Evolutionary conservation across 2,329 filamentous ascomycete genomes (phyloP).

Genomic region (Clonostachys rhizophaga): DNA sequence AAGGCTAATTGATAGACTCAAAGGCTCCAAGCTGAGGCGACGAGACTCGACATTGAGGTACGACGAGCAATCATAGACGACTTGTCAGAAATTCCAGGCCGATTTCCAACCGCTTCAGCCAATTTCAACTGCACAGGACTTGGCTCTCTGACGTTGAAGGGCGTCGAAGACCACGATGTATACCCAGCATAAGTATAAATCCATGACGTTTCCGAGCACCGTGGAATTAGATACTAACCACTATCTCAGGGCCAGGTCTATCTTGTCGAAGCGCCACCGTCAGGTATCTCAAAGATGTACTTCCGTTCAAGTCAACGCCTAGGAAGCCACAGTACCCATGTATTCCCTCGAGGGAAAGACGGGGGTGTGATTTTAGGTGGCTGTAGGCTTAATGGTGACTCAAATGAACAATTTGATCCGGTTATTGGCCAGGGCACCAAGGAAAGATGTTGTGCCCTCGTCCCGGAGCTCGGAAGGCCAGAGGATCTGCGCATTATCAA

Average conservation of each 20-base stretch:
- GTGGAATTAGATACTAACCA: not conserved
- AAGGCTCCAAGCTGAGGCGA: slow-evolving; percentile 63
- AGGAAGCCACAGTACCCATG: slow-evolving; percentile 29
- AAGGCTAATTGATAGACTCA: too few species aligned
- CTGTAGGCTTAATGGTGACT: slow-evolving; percentile 20
- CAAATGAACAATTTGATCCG: slow-evolving; percentile 17
- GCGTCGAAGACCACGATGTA: slow-evolving; percentile 66
- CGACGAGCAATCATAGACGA: slow-evolving; percentile 57
- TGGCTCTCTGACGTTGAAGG: slow-evolving; percentile 63
- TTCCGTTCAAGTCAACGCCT: slow-evolving; percentile 32
- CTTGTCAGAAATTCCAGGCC: slow-evolving; percentile 54
- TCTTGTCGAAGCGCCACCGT: slow-evolving; percentile 28
- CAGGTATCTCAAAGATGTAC: slow-evolving; percentile 30
- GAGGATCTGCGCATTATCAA: slow-evolving; percentile 23
- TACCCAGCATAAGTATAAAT: slow-evolving; percentile 42
- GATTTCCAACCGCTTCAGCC: slow-evolving; percentile 45
- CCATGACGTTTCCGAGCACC: not conserved
- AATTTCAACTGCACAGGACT: slow-evolving; percentile 79
- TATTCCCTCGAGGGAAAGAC: slow-evolving; percentile 31
- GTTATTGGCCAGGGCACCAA: slow-evolving; percentile 23
- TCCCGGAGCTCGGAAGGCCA: slow-evolving; percentile 21
- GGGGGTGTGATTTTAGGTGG: slow-evolving; percentile 26
- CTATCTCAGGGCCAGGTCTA: slow-evolving; percentile 17
- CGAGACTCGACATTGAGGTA: slow-evolving; percentile 59
- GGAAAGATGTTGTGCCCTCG: slow-evolving; percentile 21